Conservation (phyloP, 805 yeast species). For the Candida nanaspora region DNA sequence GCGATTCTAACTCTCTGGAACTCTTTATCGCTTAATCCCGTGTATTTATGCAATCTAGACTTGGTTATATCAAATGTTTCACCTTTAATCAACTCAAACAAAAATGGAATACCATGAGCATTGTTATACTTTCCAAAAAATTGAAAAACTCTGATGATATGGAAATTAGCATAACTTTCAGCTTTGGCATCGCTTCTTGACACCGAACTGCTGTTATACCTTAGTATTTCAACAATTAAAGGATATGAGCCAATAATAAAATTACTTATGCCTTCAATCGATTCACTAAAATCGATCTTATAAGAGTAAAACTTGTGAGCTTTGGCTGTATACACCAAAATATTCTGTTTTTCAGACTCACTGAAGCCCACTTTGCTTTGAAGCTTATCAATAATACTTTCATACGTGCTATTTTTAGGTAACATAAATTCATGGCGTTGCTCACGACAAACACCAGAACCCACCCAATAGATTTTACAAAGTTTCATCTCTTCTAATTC, state of each 20-base stretch:
- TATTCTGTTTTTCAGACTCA: conserved; percentile 35
- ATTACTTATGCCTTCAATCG: conserved; percentile 33
- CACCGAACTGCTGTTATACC: conserved; percentile 5
- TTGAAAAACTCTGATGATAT: conserved; percentile 63
- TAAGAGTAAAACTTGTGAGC: conserved; percentile 20
- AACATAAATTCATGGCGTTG: conserved; percentile 64
- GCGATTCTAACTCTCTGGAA: conserved; percentile 72
- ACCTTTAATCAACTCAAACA: conserved; percentile 60
- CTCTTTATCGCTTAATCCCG: conserved; percentile 76
- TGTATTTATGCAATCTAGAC: conserved; percentile 54
- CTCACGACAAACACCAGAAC: conserved; percentile 62
- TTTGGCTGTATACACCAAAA: conserved; percentile 53
- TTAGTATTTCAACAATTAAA: conserved; percentile 25
- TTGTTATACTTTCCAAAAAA: conserved; percentile 61
- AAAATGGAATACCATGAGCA: conserved; percentile 80
- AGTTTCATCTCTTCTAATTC: conserved; percentile 74
- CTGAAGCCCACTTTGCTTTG: conserved; percentile 47
- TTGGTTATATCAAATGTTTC: conserved; percentile 61
- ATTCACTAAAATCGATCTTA: conserved; percentile 27
- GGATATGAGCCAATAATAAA: conserved; percentile 44
- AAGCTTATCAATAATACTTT: conserved; percentile 47
- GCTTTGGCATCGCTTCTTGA: not conserved
- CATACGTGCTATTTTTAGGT: conserved; percentile 52
- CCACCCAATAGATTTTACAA: conserved; percentile 64
- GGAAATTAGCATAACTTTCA: conserved; percentile 14